Evolutionary conservation across 495 filamentous ascomycete species (phyloP).

Genomic region (Hypoxylon fuscum): DNA sequence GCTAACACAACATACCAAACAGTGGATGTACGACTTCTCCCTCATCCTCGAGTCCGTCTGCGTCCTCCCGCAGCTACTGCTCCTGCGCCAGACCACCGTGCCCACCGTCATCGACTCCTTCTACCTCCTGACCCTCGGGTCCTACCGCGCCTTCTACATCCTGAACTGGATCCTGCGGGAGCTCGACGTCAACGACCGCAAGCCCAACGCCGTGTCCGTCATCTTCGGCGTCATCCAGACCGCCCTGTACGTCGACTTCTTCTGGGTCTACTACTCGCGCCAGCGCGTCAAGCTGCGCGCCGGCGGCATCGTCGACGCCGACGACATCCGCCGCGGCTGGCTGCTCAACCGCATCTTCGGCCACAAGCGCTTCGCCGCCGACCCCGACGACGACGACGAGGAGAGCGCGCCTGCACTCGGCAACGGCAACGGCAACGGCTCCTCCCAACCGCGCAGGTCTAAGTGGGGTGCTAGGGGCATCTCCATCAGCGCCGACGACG

Average conservation of each 20-base stretch:
- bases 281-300: constrained; percentile 93
- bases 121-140: constrained; percentile 88
- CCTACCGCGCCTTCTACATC: constrained; percentile 90
- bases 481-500: constrained; percentile 83
- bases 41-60: constrained; percentile 90
- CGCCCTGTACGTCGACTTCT: constrained; percentile 90
- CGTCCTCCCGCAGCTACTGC: constrained; percentile 88
- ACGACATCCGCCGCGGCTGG: constrained; percentile 86
- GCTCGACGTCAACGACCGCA: constrained; percentile 61
- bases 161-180: constrained; percentile 87
- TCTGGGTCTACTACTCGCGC: constrained; percentile 93
- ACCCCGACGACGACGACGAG: constrained; percentile 49
- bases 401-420: constrained; percentile 59
- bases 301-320: constrained; percentile 91
- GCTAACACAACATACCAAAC: too few species aligned
- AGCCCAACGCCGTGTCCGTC: constrained; percentile 75
- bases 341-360: constrained; percentile 66
- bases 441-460: constrained; percentile 41
- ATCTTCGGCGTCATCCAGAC: constrained; percentile 93
- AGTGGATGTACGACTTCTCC: constrained; percentile 86
- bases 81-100: constrained; percentile 91
- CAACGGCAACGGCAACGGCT: constrained; percentile 32
- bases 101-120: constrained; percentile 96
- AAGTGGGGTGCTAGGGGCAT: constrained; percentile 84
- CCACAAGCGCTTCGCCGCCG: constrained; percentile 51